Evolutionary conservation across 2,329 filamentous ascomycete species (phyloP).

Genomic region (Mariannaea elegans): DNA sequence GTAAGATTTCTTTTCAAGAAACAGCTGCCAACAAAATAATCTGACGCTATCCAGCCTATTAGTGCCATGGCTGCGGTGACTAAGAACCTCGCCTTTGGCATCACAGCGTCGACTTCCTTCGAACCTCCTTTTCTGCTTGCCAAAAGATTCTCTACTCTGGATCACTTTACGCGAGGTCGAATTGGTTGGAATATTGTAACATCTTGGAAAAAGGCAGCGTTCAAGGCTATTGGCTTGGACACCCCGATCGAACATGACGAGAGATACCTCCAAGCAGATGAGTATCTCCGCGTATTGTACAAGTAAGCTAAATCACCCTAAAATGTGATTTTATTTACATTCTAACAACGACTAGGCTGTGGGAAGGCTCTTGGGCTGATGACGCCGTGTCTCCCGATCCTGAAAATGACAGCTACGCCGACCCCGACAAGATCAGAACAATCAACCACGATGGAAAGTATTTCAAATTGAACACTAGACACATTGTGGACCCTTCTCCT

Average conservation of each 20-base stretch:
- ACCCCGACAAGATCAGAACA: slow-evolving; percentile 66
- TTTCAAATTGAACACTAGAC: slow-evolving; percentile 54
- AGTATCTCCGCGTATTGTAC: slow-evolving; percentile 69
- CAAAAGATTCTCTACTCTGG: slow-evolving; percentile 68
- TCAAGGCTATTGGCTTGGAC: slow-evolving; percentile 69
- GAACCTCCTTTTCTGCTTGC: slow-evolving; percentile 70
- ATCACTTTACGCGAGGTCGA: slow-evolving; percentile 68
- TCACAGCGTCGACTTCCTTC: slow-evolving; percentile 70
- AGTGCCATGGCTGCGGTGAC: slow-evolving; percentile 73
- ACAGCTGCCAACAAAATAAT: not conserved
- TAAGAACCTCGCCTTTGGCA: slow-evolving; percentile 69
- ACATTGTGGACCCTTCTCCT: slow-evolving; percentile 63
- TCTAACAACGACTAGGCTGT: slow-evolving; percentile 48
- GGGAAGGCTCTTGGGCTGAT: slow-evolving; percentile 65
- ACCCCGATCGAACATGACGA: slow-evolving; percentile 68
- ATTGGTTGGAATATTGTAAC: slow-evolving; percentile 76
- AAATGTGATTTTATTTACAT: not conserved
- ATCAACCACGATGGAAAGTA: slow-evolving; percentile 70
- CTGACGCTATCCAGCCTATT: slow-evolving; percentile 56
- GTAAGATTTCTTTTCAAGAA: slow-evolving; percentile 47
- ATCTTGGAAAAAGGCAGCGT: slow-evolving; percentile 59
- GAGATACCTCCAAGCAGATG: slow-evolving; percentile 68
- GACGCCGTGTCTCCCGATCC: slow-evolving; percentile 64
- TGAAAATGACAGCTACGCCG: slow-evolving; percentile 63
- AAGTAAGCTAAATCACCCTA: slow-evolving; percentile 52